Base-by-base conservation (phyloP, 345 rosid genomes). In the Eucalyptus cladocalyx region DNA sequence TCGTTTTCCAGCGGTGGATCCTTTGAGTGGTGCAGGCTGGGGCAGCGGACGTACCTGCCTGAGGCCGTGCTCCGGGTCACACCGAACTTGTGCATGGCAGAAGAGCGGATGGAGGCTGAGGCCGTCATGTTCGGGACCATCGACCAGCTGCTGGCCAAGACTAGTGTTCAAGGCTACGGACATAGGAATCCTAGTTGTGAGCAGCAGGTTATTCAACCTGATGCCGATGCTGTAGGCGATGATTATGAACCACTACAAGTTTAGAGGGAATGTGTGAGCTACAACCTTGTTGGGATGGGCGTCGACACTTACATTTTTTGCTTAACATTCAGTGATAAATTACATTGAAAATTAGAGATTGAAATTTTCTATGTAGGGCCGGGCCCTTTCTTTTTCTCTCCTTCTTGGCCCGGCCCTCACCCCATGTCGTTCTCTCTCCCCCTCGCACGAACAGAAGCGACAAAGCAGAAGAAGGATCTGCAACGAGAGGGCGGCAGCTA, bases 211-310 rank as follows among this genome's bases (percentile, higher is more conserved):
- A 90, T 93, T 93, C 83, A 90, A 92, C 83, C 91, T 86, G 24
- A 92, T 88, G 7, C 93, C 12, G 1, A 3, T 45, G 48, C 12
- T 45, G 4, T 10, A 45, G 48, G 48, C 48, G 4, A 45, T 45
- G 48, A 48, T 48, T 48, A 48, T 48, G 49, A 48, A 48, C 94
- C 90, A 72, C 54, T 91, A 92, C 91, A 92, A 92, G 89, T 89
- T 93, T 30, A 65, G 92, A 87, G 92, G 92, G 37, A 90, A 92
- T 76, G 87, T 92, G 37, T 40, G 85, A 93, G 90, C 91, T 92
- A 86, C 54, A 91, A 89, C 87, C 91, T 93, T 8, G 89, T 92
- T 42, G 94, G 94, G 42, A 92, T 92, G 90, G 94, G 94, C 15
- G 0, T 48, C 15, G 1, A 49, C 18, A 49, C 51, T 49, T 49